Percentiles rank a stretch among this genome's conserved stretches.
phyloP scores from a whole-genome alignment of 139 green algal genomes.

The Tetraselmis striata region DNA sequence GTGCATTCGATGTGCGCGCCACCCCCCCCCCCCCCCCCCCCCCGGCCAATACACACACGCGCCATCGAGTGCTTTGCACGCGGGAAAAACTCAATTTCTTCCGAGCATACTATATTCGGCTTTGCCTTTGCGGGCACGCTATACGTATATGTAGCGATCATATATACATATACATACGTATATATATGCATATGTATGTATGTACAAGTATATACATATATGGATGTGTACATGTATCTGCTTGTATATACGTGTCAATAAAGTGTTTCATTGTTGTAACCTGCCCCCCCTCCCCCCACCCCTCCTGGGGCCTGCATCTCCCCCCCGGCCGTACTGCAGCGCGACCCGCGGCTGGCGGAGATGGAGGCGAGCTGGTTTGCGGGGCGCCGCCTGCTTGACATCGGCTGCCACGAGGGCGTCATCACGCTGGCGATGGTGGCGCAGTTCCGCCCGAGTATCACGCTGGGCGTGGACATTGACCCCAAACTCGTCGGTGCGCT shows the following conservation, averaged over 20 bases:
- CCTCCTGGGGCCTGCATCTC: too few species aligned
- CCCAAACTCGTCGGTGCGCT: conserved; percentile 41
- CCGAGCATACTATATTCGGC: conserved; percentile 25
- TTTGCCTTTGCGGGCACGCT: conserved; percentile 2
- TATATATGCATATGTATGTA: too few species aligned
- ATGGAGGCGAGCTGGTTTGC: conserved; percentile 65
- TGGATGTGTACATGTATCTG: too few species aligned
- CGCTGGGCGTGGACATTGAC: conserved; percentile 86
- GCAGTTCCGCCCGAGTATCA: conserved; percentile 37
- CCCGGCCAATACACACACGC: too few species aligned
- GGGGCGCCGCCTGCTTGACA: conserved; percentile 61
- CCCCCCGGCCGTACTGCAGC: too few species aligned
- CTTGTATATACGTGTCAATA: too few species aligned
- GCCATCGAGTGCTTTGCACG: too few species aligned
- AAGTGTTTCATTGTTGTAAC: too few species aligned
- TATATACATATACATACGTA: neutral
- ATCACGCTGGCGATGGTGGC: conserved; percentile 69
- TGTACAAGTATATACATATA: too few species aligned
- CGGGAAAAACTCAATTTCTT: conserved; percentile 13
- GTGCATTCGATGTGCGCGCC: too few species aligned
- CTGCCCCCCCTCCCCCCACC: too few species aligned
- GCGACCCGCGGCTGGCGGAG: conserved; percentile 18
- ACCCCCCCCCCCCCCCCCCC: too few species aligned
- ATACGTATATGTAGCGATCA: neutral
- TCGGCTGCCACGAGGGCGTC: conserved; percentile 91